Conservation (phyloP, 202 grass and related monocot genomes). For the Alloteropsis angusta region DNA sequence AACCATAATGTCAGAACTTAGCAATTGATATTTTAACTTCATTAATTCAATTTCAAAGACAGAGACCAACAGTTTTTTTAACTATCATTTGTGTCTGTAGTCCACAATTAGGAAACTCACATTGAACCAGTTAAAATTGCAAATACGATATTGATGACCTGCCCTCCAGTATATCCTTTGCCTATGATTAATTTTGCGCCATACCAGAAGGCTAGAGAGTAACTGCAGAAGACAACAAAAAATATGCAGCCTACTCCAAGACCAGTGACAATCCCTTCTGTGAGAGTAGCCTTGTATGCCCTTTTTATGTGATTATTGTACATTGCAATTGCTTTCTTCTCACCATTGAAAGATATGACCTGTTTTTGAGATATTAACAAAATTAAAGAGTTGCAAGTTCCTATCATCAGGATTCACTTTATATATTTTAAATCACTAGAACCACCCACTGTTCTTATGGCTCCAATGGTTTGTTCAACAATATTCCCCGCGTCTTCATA, state of each 20-base stretch:
- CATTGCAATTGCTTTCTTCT: conserved; percentile 55
- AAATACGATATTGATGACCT: conserved; percentile 65
- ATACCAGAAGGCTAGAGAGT: conserved; percentile 65
- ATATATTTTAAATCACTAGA: conserved; percentile 6
- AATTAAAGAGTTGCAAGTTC: background rate
- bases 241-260: conserved; percentile 54
- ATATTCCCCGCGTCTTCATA: conserved; percentile 55
- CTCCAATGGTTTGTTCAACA: conserved; percentile 60
- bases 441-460: conserved; percentile 63
- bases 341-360: conserved; percentile 76
- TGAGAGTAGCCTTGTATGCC: conserved; percentile 46
- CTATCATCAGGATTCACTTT: background rate
- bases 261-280: conserved; percentile 61
- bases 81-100: background rate
- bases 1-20: background rate
- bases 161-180: conserved; percentile 78
- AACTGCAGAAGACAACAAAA: conserved; percentile 58
- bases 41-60: conserved; percentile 1
- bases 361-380: conserved; percentile 23
- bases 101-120: conserved; percentile 38
- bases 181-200: conserved; percentile 62
- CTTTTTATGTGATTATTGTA: conserved; percentile 61
- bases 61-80: background rate
- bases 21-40: background rate
- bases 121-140: conserved; percentile 65